These are phyloP conservation scores for Uronychia setigera DNA, from an alignment of 73 alveolate species.

Conservation along the genomic window DNA sequence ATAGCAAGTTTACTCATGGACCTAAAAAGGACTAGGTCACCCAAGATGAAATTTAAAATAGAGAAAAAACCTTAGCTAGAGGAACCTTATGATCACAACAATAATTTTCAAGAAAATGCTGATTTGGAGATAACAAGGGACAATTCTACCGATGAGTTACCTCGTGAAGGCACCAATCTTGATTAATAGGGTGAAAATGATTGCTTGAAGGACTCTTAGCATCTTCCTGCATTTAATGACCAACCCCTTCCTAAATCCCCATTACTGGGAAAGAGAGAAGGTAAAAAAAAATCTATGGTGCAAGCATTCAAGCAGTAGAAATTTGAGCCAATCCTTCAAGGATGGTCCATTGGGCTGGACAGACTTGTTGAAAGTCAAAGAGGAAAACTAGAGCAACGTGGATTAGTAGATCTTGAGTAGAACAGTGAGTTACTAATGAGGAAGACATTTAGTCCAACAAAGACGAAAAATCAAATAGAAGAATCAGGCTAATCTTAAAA, in stretches of 20 bases:
- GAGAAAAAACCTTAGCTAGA: not conserved
- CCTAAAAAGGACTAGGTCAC: not conserved
- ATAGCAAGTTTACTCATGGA: not conserved
- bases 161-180: not conserved
- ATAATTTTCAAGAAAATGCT: not conserved
- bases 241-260: constrained; percentile 1
- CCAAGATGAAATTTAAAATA: not conserved
- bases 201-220: no score
- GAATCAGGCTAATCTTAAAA: no score
- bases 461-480: no score
- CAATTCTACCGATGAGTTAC: not conserved
- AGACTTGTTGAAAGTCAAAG: not conserved
- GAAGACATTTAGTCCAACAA: not conserved
- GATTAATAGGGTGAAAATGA: no score
- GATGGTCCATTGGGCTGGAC: not conserved
- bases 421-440: not conserved
- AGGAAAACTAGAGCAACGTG: not conserved
- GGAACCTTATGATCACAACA: not conserved
- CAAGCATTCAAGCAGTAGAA: not conserved
- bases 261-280: no score
- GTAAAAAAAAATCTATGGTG: not conserved
- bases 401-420: no score
- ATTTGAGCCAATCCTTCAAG: not conserved
- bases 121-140: not conserved
- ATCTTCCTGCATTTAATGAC: no score